Conservation (phyloP, 495 filamentous ascomycete species). For the Thermochaetoides thermophila region DNA sequence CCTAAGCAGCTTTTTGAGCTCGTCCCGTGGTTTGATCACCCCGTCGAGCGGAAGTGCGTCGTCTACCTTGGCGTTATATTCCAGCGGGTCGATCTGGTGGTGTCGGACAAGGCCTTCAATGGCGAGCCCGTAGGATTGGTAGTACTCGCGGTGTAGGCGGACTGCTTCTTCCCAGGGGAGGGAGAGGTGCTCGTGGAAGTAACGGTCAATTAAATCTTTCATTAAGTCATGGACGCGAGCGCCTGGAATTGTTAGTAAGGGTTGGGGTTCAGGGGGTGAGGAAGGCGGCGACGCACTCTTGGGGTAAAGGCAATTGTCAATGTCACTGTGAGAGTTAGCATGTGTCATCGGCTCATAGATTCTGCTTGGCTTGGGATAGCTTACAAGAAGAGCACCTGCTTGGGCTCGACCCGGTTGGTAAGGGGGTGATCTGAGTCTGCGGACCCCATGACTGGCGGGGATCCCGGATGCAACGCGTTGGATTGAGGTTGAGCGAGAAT, state of each 20-base stretch:
- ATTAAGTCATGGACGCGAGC: constrained; percentile 60
- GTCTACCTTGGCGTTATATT: constrained; percentile 89
- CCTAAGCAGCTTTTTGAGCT: constrained; percentile 58
- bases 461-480: no score
- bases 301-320: constrained; percentile 86
- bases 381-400: constrained; percentile 35
- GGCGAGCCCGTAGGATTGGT: constrained; percentile 89
- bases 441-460: no score
- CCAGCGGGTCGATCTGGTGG: constrained; percentile 89
- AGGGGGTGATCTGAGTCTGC: no score
- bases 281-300: constrained; percentile 33
- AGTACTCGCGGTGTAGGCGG: constrained; percentile 78
- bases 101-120: constrained; percentile 87
- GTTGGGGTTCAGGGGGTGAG: not conserved
- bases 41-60: constrained; percentile 82
- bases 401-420: constrained; percentile 5
- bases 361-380: constrained; percentile 3
- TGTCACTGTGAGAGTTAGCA: constrained; percentile 42
- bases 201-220: constrained; percentile 61
- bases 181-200: constrained; percentile 66
- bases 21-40: constrained; percentile 61
- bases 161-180: constrained; percentile 58
- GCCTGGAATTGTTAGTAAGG: constrained; percentile 23
- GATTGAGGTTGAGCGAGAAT: no score
- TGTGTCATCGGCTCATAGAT: no score